These are phyloP conservation scores for Botrytis aclada DNA, from an alignment of 2,329 filamentous ascomycete species.

Conservation along the genomic window DNA sequence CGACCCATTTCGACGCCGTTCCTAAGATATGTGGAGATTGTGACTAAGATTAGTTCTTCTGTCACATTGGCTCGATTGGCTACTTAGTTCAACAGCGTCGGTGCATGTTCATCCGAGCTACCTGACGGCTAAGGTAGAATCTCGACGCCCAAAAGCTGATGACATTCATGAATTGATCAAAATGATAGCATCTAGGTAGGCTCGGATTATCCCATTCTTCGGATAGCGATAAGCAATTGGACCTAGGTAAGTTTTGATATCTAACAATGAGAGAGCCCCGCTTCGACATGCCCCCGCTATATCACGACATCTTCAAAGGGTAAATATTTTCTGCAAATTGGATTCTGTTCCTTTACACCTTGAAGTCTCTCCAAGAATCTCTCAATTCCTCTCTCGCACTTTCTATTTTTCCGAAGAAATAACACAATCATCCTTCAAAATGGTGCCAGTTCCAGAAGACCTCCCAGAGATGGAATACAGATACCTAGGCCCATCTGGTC, in stretches of 20 bases:
- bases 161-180: neutral
- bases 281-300: conserved; percentile 12
- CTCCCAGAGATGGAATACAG: conserved; percentile 64
- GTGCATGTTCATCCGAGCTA: conserved; percentile 4
- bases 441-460: conserved; percentile 40
- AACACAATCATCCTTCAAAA: conserved; percentile 29
- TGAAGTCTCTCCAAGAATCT: neutral
- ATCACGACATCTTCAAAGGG: conserved; percentile 3
- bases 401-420: neutral
- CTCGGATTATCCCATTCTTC: neutral
- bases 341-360: neutral
- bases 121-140: neutral
- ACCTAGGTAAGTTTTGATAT: neutral
- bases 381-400: neutral
- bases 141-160: neutral
- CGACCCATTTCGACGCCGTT: neutral
- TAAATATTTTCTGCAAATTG: conserved; percentile 7
- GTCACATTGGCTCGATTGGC: neutral
- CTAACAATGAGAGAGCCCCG: conserved; percentile 3
- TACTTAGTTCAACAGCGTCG: neutral
- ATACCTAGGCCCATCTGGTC: conserved; percentile 66
- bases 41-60: neutral
- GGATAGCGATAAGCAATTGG: neutral
- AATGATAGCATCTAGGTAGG: neutral
- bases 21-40: neutral